Evolutionary conservation across 2,329 filamentous ascomycete species (phyloP).

Genomic region (Ascosphaera apis): DNA sequence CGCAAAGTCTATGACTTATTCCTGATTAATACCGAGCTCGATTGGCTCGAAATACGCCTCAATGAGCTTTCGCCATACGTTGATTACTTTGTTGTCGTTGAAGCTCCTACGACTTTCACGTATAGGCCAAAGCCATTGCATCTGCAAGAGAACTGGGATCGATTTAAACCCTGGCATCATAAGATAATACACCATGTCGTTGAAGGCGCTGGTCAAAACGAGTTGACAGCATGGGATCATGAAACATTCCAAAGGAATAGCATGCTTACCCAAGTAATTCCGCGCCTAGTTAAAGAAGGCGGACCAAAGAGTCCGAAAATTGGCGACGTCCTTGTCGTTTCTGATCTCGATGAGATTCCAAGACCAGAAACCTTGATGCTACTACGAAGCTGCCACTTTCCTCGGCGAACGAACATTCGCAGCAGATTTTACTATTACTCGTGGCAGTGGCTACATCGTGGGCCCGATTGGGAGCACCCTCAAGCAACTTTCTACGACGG

Average conservation of each 20-base stretch:
- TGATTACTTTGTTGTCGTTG: conserved; percentile 43
- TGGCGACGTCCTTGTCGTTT: conserved; percentile 1
- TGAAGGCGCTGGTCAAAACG: conserved; percentile 6
- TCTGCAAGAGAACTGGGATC: conserved; percentile 29
- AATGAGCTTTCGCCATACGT: conserved; percentile 33
- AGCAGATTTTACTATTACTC: conserved; percentile 35
- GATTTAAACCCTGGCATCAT: conserved; percentile 29
- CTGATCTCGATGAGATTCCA: conserved; percentile 36
- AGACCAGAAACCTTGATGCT: conserved; percentile 27
- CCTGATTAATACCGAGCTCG: conserved; percentile 39
- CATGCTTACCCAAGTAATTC: conserved; percentile 34
- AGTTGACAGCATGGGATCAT: conserved; percentile 22
- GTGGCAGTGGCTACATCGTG: conserved; percentile 28
- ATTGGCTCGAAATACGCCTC: conserved; percentile 42
- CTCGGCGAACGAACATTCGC: conserved; percentile 28
- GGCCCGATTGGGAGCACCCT: conserved; percentile 9
- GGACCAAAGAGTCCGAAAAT: neutral
- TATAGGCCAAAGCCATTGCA: conserved; percentile 30
- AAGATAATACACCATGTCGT: conserved; percentile 40
- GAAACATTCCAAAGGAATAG: conserved; percentile 33
- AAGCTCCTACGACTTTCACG: conserved; percentile 35
- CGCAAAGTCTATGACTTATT: conserved; percentile 39
- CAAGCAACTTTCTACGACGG: conserved; percentile 35
- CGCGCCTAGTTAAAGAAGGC: conserved; percentile 19
- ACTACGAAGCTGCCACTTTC: conserved; percentile 29